Conservation (phyloP, 1,284 basidiomycete species). For the Termitomyces sp. region DNA sequence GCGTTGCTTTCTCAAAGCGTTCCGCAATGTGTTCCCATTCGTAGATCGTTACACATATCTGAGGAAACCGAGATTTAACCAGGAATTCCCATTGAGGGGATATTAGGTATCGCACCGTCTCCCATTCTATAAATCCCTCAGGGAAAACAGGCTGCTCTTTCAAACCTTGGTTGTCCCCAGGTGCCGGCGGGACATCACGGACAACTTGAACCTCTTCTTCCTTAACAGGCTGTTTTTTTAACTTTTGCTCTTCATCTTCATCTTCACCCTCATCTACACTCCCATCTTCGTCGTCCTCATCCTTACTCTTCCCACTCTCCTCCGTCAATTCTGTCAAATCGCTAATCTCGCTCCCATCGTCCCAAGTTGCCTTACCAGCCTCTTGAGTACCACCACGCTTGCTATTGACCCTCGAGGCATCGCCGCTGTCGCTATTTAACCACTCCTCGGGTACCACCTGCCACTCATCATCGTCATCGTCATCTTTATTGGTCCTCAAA, state of each 20-base stretch:
- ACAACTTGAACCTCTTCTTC: slow-evolving; percentile 3
- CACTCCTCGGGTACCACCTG: slow-evolving; percentile 75
- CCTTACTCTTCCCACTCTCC: slow-evolving; percentile 18
- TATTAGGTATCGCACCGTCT: slow-evolving; percentile 53
- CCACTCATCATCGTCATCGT: slow-evolving; percentile 65
- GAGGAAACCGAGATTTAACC: not conserved
- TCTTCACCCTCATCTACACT: slow-evolving; percentile 4
- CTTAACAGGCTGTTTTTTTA: slow-evolving; percentile 9
- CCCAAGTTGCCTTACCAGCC: slow-evolving; percentile 44
- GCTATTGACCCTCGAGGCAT: slow-evolving; percentile 13
- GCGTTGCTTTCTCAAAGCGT: slow-evolving; percentile 67
- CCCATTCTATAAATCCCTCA: slow-evolving; percentile 74
- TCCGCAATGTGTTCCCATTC: slow-evolving; percentile 78
- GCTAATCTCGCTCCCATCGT: slow-evolving; percentile 55
- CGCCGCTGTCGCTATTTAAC: slow-evolving; percentile 32
- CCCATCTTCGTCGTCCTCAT: slow-evolving; percentile 15
- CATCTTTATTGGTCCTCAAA: slow-evolving; percentile 40
- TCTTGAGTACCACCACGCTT: slow-evolving; percentile 6
- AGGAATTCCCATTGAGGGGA: not conserved
- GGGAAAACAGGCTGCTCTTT: slow-evolving; percentile 29
- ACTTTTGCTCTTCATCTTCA: slow-evolving; percentile 14
- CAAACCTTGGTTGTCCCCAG: slow-evolving; percentile 14
- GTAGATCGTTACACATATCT: slow-evolving; percentile 76
- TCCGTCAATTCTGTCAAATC: slow-evolving; percentile 70
- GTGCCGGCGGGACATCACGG: not conserved